phyloP scores from a whole-genome alignment of 495 filamentous ascomycete genomes.

The Eremomyces bilateralis region DNA sequence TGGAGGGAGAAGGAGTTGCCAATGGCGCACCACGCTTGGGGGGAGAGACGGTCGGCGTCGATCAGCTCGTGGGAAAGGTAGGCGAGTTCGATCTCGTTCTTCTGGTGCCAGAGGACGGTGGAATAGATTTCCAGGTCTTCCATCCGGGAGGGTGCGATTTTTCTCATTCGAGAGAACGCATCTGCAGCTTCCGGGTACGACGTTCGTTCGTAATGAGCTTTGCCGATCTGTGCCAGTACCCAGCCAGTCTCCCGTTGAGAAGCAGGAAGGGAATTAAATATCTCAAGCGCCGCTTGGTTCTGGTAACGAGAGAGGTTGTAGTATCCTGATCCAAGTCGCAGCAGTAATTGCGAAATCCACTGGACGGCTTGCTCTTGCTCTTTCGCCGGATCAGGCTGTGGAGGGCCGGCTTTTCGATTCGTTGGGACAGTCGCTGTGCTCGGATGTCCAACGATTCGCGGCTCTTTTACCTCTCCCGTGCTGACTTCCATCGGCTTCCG shows the following conservation, averaged over 20 bases:
- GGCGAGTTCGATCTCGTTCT: slow-evolving; percentile 74
- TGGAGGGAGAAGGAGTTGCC: slow-evolving; percentile 94
- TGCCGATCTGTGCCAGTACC: slow-evolving; percentile 75
- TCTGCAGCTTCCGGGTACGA: slow-evolving; percentile 70
- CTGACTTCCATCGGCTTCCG: slow-evolving; percentile 47
- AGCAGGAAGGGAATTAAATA: slow-evolving; percentile 42
- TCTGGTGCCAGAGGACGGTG: slow-evolving; percentile 89
- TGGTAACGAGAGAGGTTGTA: slow-evolving; percentile 54
- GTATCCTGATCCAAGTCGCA: slow-evolving; percentile 61
- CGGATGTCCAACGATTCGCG: slow-evolving; percentile 9
- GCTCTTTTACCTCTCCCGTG: slow-evolving; percentile 25
- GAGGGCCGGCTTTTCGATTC: neutral
- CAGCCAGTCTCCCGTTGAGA: slow-evolving; percentile 83
- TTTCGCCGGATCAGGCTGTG: neutral
- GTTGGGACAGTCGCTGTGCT: slow-evolving; percentile 6
- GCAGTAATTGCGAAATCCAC: slow-evolving; percentile 61
- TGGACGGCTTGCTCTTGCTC: slow-evolving; percentile 55
- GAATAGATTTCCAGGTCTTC: slow-evolving; percentile 97
- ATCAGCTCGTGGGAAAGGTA: slow-evolving; percentile 79
- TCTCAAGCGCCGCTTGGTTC: slow-evolving; percentile 50
- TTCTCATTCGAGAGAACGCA: slow-evolving; percentile 53
- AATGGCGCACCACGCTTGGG: slow-evolving; percentile 85
- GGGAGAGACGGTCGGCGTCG: slow-evolving; percentile 66
- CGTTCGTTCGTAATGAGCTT: slow-evolving; percentile 72
- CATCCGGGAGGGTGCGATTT: slow-evolving; percentile 52